phyloP scores from a whole-genome alignment of 116 monocot species.

The Dioscorea cayenensis region DNA sequence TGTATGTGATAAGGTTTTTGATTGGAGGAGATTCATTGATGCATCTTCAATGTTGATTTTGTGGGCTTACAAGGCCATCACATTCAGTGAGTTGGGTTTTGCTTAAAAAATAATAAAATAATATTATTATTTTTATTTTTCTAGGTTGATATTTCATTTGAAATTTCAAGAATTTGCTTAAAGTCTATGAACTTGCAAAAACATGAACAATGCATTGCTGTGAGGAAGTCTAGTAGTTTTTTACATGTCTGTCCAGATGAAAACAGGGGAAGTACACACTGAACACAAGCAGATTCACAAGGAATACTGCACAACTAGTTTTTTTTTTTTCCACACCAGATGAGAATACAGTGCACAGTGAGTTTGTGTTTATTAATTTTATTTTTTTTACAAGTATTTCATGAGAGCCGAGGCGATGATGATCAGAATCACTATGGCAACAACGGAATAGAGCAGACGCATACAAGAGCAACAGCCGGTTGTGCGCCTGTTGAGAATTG shows the following conservation, averaged over 20 bases:
- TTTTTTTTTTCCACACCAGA: too few relatives aligned
- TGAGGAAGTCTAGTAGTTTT: constrained; percentile 54
- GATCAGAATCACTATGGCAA: constrained; percentile 54
- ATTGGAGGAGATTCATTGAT: constrained; percentile 1
- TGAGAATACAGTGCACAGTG: too few relatives aligned
- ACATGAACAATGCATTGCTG: constrained; percentile 45
- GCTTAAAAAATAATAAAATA: too few relatives aligned
- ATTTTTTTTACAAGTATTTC: constrained; percentile 42
- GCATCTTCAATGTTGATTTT: background rate
- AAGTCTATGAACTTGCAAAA: too few relatives aligned
- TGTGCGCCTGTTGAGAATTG: constrained; percentile 56
- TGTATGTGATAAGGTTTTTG: constrained; percentile 5
- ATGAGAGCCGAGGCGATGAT: constrained; percentile 60
- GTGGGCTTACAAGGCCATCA: too few relatives aligned
- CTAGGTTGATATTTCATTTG: too few relatives aligned
- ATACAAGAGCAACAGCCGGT: constrained; percentile 63
- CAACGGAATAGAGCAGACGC: constrained; percentile 42
- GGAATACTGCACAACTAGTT: too few relatives aligned
- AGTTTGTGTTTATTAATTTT: background rate
- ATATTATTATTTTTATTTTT: too few relatives aligned
- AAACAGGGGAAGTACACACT: background rate
- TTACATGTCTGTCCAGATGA: constrained; percentile 47
- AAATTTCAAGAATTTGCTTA: too few relatives aligned
- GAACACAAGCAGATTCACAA: too few relatives aligned
- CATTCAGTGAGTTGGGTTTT: too few relatives aligned